phyloP scores from a whole-genome alignment of 2,329 filamentous ascomycete genomes.

The Pseudogymnoascus sp. region DNA sequence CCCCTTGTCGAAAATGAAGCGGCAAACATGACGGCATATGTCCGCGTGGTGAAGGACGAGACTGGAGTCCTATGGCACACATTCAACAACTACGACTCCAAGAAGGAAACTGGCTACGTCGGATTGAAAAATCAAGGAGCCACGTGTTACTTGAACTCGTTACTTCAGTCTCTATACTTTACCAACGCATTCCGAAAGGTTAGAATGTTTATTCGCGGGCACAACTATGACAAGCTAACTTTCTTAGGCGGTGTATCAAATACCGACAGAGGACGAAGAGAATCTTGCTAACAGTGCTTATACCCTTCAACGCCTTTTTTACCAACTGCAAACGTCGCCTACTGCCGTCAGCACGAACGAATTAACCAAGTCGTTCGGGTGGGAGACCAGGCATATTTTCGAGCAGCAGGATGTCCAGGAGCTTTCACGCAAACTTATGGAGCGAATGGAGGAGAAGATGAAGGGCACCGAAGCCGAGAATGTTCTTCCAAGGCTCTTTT shows the following conservation, averaged over 20 bases:
- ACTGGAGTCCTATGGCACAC: slow-evolving; percentile 88
- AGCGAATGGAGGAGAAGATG: slow-evolving; percentile 95
- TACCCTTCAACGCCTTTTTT: slow-evolving; percentile 88
- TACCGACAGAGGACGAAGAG: slow-evolving; percentile 82
- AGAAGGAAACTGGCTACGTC: slow-evolving; percentile 96
- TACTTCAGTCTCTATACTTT: slow-evolving; percentile 78
- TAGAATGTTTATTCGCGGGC: slow-evolving; percentile 22
- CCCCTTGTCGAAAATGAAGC: slow-evolving; percentile 72
- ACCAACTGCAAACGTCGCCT: slow-evolving; percentile 82
- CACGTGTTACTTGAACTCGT: slow-evolving; percentile 80
- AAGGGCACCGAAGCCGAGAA: slow-evolving; percentile 91
- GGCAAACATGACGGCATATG: slow-evolving; percentile 76
- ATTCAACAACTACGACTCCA: slow-evolving; percentile 95
- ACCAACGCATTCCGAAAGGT: slow-evolving; percentile 92
- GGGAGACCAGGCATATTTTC: slow-evolving; percentile 96
- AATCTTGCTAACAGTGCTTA: slow-evolving; percentile 84
- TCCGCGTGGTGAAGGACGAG: slow-evolving; percentile 77
- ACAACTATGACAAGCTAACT: background rate
- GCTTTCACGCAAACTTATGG: slow-evolving; percentile 92
- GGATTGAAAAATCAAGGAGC: slow-evolving; percentile 95
- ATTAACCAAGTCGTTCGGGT: slow-evolving; percentile 92
- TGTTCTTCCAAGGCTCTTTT: slow-evolving; percentile 82
- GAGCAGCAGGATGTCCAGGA: slow-evolving; percentile 99
- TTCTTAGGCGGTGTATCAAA: slow-evolving; percentile 82
- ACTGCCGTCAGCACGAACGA: slow-evolving; percentile 84